Base-by-base conservation (phyloP, 225 moss, liverwort and hornwort species). In the Physcomitrium patens region DNA sequence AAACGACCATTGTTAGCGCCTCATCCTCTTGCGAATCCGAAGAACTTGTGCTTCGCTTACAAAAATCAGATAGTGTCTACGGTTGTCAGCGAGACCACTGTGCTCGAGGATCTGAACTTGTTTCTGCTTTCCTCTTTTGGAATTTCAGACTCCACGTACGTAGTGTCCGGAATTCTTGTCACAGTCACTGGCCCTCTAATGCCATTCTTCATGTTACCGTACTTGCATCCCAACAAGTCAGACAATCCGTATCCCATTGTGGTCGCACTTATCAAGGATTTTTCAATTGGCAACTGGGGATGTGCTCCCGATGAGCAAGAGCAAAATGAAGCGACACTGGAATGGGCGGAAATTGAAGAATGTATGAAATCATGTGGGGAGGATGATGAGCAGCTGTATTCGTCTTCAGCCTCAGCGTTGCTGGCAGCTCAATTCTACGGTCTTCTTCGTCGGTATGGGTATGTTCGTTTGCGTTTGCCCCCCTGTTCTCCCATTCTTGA, bases 191-290 rank as follows among this genome's bases (percentile, higher is more conserved):
- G 87, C 8, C 87, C 87, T 4, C 70, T 87, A 65, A 79, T 87
- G 73, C 87, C 87, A 18, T 84, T 87, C 74, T 84, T 84, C 74
- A 81, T 84, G 87, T 37, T 74, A 20, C 70, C 67, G n/a, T 81
- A 79, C 77, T 31, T 87, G 48, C 74, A 2, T 16, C 0, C 74
- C 50, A 87, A 81, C 78, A 16, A 58, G 15, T 53, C 71, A 2
- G 59, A 59, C 27, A 67, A 62, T 62, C 81, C 87, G 7, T 87
- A 84, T n/a, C 57, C 56, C 22, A 45, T 87, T 26, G 18, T 87
- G 18, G 27, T 79, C 6, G 69, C 79, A 46, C 77, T 74, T 12
- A 12, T 71, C 7, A 76, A 71, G 43, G 79, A 81, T 13, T 74
- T 79, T 31, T 71, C 73, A 17, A 76, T 87, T 67, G 67, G 20